Evolutionary conservation across 2,329 filamentous ascomycete species (phyloP), one percentile per base, ranked within the genome.

Genomic region (Colletotrichum costaricense): DNA sequence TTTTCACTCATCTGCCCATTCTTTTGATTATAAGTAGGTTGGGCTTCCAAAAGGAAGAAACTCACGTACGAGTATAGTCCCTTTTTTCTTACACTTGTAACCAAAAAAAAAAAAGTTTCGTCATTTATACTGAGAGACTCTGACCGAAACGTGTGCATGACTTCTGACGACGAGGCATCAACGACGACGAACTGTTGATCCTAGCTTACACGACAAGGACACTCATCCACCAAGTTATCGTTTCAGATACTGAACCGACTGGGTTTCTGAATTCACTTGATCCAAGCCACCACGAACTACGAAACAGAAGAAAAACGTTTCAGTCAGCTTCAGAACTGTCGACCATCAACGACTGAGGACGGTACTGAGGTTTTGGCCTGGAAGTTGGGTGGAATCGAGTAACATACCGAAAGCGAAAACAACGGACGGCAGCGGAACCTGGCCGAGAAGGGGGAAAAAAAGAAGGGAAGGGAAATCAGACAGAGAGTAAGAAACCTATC

Each of bases 1-100:
- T 49, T 22, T 35, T 46, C 22, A 49, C 42, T 33, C 24, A 55
- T 64, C 38, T n/a, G 30, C 46, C 26, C 38, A 12, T 24, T 38
- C 30, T 12, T 9, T 30, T 28, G 30, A 24, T 49, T 73, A 73
- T 73, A 71, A 73, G 71, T 70, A 71, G 28, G 38, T 14, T 35
- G 33, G 14, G 22, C 30, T 35, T 55, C 62, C 62, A 52, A 64
- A 55, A 11, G 14, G 28, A 19, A 64, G 42, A 14, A 12, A 16
- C n/a, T 46, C 42, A 49, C n/a, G 4, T 8, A 19, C 38, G 42
- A 49, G 8, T 22, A 19, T 9, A 49, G 6, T 19, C n/a, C 19
- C 19, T 11, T 35, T 22, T 46, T 22, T 46, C 24, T 54, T 19
- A 8, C 14, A 30, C 8, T 33, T 3, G 5, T 63, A 22, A 35